Evolutionary conservation across 768 basidiomycete species (phyloP).

Genomic region (Phlegmacium glaucopus): DNA sequence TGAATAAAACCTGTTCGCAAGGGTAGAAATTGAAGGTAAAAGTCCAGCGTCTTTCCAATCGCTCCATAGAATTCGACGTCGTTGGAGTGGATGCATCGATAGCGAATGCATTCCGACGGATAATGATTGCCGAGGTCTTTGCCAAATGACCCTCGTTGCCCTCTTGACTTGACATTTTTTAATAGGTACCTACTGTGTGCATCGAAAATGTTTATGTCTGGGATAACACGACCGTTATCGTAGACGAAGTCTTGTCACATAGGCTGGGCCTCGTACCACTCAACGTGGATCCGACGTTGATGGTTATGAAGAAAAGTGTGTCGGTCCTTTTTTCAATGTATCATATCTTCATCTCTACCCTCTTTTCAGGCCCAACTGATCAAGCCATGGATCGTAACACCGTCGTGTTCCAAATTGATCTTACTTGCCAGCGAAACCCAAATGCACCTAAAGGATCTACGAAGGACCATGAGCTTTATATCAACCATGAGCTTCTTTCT

Average conservation of each 20-base stretch:
- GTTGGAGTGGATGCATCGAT: constrained; percentile 95
- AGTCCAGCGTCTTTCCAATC: constrained; percentile 75
- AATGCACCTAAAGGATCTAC: constrained; percentile 50
- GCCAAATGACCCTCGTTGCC: neutral
- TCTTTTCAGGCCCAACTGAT: constrained; percentile 37
- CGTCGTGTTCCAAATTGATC: constrained; percentile 76
- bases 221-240: constrained; percentile 93
- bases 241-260: constrained; percentile 90
- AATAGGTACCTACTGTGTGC: constrained; percentile 84
- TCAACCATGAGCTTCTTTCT: constrained; percentile 66
- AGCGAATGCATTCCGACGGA: constrained; percentile 90
- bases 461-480: constrained; percentile 63
- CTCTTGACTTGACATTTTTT: constrained; percentile 2
- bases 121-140: constrained; percentile 89
- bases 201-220: constrained; percentile 90
- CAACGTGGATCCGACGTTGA: constrained; percentile 73
- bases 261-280: constrained; percentile 91
- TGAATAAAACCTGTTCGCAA: constrained; percentile 25
- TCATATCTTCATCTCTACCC: neutral
- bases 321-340: constrained; percentile 1
- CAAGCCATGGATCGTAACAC: constrained; percentile 87
- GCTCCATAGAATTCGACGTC: constrained; percentile 91
- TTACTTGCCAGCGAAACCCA: constrained; percentile 61
- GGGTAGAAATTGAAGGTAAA: constrained; percentile 69
- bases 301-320: constrained; percentile 53